A percentile compares a stretch with the other conserved stretches of the same genome.
phyloP scores from a whole-genome alignment of 352 stramenopile genomes.

The Pythium dissimile region DNA sequence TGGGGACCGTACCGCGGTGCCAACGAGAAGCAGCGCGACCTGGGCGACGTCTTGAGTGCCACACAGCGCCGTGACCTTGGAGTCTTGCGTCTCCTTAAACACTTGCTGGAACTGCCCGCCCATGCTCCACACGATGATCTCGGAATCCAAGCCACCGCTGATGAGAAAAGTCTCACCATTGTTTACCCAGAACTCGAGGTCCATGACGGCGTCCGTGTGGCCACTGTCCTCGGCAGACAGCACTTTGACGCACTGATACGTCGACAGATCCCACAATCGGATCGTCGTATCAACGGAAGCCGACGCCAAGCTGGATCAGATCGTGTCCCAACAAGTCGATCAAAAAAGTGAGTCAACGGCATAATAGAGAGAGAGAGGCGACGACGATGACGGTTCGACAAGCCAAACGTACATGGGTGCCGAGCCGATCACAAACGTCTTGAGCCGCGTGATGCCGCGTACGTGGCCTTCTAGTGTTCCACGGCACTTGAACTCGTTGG shows the following conservation, averaged over 20 bases:
- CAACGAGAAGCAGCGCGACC: slow-evolving; percentile 71
- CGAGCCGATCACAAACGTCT: slow-evolving; percentile 70
- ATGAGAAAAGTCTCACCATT: slow-evolving; percentile 84
- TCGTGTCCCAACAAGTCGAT: no score
- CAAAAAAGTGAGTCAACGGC: neutral
- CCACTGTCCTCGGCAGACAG: slow-evolving; percentile 61
- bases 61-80: slow-evolving; percentile 71
- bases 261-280: slow-evolving; percentile 79
- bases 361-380: neutral
- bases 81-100: slow-evolving; percentile 81
- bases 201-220: slow-evolving; percentile 82
- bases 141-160: slow-evolving; percentile 69
- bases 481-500: slow-evolving; percentile 72
- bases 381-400: no score
- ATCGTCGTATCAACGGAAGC: slow-evolving; percentile 81
- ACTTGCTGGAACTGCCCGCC: slow-evolving; percentile 72
- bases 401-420: slow-evolving; percentile 51
- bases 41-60: slow-evolving; percentile 62
- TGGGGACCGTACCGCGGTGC: slow-evolving; percentile 43
- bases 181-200: slow-evolving; percentile 87
- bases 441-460: slow-evolving; percentile 75
- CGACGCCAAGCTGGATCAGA: slow-evolving; percentile 48
- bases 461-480: slow-evolving; percentile 77
- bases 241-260: slow-evolving; percentile 80
- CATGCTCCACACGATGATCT: slow-evolving; percentile 84